These are phyloP conservation scores for Botrytis fabae DNA, from an alignment of 2,329 filamentous ascomycete genomes.

Conservation along the genomic window DNA sequence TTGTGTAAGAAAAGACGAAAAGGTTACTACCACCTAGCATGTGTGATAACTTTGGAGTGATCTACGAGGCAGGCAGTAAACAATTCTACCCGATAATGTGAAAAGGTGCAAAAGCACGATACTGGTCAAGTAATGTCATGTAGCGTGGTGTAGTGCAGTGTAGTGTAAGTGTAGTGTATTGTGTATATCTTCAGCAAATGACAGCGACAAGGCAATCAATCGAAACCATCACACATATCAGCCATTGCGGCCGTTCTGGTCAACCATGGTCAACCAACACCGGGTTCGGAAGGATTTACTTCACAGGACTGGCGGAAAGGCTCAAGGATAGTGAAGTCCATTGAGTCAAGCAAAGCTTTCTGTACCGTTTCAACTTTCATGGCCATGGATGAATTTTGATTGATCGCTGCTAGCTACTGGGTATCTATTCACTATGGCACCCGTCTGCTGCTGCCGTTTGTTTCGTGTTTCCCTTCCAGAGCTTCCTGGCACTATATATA, in stretches of 20 bases:
- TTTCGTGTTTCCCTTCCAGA: not conserved
- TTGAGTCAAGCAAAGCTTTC: not conserved
- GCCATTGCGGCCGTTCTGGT: not conserved
- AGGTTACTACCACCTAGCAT: not conserved
- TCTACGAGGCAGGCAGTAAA: not conserved
- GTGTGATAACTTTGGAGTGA: constrained; percentile 10
- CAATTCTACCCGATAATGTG: constrained; percentile 5
- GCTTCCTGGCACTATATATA: not conserved
- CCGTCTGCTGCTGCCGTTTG: not conserved
- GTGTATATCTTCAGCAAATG: constrained; percentile 18
- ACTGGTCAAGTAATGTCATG: not conserved
- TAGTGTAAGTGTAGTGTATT: not conserved
- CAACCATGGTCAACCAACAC: not conserved
- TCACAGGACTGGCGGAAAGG: not conserved
- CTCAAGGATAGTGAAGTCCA: not conserved
- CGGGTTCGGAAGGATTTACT: not conserved
- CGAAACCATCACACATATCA: not conserved
- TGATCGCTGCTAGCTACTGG: not conserved
- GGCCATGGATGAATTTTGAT: not conserved
- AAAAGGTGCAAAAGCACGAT: constrained; percentile 10
- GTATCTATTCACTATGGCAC: not conserved
- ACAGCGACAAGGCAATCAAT: constrained; percentile 5
- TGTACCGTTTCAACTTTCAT: not conserved
- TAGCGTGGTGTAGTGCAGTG: not conserved
- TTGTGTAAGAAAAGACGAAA: not conserved